Evolutionary conservation across 768 basidiomycete species (phyloP).

Genomic region (Boletus vermiculosoides): DNA sequence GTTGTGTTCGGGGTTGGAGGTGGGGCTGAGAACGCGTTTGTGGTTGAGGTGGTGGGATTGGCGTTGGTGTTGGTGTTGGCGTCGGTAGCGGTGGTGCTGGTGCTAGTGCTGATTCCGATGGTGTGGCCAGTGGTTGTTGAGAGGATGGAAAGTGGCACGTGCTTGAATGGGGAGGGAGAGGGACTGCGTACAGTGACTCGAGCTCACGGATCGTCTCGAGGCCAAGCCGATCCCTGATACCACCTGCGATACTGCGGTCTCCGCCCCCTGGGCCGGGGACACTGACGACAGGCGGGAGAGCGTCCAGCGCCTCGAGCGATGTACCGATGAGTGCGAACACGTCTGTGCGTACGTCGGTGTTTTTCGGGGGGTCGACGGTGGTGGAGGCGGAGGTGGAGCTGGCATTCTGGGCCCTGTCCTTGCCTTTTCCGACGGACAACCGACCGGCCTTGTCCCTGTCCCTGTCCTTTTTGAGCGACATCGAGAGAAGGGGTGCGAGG

Average conservation of each 20-base stretch:
- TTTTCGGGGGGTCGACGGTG: neutral
- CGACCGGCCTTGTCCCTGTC: neutral
- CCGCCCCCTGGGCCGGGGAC: neutral
- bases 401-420: slow-evolving; percentile 1
- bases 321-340: slow-evolving; percentile 23
- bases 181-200: slow-evolving; percentile 17
- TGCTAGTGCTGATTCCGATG: neutral
- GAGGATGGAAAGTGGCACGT: neutral
- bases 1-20: neutral
- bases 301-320: slow-evolving; percentile 20
- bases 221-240: slow-evolving; percentile 25
- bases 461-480: slow-evolving; percentile 6
- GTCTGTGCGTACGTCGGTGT: slow-evolving; percentile 22
- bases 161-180: neutral
- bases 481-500: slow-evolving; percentile 10
- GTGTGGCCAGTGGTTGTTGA: neutral
- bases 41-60: neutral
- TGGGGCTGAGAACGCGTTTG: neutral
- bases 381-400: neutral
- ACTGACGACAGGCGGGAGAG: slow-evolving; percentile 1
- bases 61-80: neutral
- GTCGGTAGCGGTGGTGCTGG: neutral
- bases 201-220: slow-evolving; percentile 30
- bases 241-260: neutral
- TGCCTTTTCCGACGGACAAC: neutral